These are phyloP conservation scores for Taxillus chinensis DNA, from an alignment of 164 flowering plant genomes.

Conservation along the genomic window DNA sequence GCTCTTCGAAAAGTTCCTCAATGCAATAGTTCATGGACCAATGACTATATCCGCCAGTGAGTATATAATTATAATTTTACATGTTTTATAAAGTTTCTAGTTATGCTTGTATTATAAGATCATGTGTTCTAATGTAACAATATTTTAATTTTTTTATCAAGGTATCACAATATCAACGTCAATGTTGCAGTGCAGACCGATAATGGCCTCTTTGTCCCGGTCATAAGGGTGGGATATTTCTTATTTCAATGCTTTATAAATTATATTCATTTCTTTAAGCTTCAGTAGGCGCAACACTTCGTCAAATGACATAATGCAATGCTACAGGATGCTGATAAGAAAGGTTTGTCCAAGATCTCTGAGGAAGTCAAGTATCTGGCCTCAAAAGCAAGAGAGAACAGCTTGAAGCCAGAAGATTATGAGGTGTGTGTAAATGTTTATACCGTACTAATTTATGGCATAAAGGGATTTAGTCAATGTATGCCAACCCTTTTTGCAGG, in stretches of 20 bases:
- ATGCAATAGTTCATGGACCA: constrained; percentile 93
- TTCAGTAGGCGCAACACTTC: too few relatives aligned
- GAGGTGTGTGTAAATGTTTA: constrained; percentile 42
- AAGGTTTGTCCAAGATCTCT: constrained; percentile 70
- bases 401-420: constrained; percentile 84
- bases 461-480: too few relatives aligned
- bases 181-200: constrained; percentile 97
- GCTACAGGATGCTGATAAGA: constrained; percentile 92
- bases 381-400: constrained; percentile 80
- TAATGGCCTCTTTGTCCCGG: constrained; percentile 86
- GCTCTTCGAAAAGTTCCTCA: constrained; percentile 91
- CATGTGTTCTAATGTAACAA: neutral
- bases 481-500: constrained; percentile 32
- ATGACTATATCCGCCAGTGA: constrained; percentile 92
- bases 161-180: constrained; percentile 74
- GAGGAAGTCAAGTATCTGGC: constrained; percentile 84
- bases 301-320: neutral
- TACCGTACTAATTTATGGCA: too few relatives aligned
- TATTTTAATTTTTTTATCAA: constrained; percentile 12
- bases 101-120: neutral
- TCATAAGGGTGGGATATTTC: constrained; percentile 47
- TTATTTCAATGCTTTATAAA: neutral
- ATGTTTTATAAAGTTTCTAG: neutral
- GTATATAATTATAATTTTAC: constrained; percentile 12
- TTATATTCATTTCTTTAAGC: neutral